Percentiles rank a stretch among this genome's conserved stretches.
Conservation (phyloP, 768 basidiomycete species). For the Suillus variegatus region DNA sequence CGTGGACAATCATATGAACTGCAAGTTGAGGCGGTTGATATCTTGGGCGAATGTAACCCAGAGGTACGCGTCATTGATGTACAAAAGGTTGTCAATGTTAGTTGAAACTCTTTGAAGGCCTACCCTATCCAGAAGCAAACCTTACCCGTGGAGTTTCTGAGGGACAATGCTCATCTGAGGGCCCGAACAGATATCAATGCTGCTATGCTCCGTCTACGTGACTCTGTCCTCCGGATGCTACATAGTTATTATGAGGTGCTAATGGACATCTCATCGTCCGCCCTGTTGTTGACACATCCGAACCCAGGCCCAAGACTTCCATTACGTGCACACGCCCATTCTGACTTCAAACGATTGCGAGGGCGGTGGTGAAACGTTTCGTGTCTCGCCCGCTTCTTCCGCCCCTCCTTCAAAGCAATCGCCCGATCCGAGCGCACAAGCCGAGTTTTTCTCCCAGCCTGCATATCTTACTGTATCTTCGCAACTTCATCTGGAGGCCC, state of each 20-base stretch:
- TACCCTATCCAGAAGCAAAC: constrained; percentile 95
- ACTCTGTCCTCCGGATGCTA: constrained; percentile 55
- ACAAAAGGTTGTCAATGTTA: constrained; percentile 10
- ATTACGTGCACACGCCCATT: constrained; percentile 81
- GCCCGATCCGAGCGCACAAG: constrained; percentile 17
- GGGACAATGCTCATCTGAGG: constrained; percentile 88
- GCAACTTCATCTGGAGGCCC: constrained; percentile 92
- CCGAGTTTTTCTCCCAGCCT: constrained; percentile 73
- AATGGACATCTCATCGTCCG: constrained; percentile 3
- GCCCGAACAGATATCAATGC: constrained; percentile 72
- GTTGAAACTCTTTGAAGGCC: constrained; percentile 42
- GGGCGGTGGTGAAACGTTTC: constrained; percentile 93
- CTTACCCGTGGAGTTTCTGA: constrained; percentile 74
- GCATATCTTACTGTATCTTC: constrained; percentile 93
- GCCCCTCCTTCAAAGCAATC: constrained; percentile 15
- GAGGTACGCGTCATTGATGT: constrained; percentile 38
- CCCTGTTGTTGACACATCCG: constrained; percentile 18
- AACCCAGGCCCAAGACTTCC: constrained; percentile 72
- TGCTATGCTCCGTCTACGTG: constrained; percentile 75
- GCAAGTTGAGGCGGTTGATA: constrained; percentile 44
- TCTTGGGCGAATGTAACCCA: constrained; percentile 60
- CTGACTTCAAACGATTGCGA: constrained; percentile 93
- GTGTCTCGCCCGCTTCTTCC: constrained; percentile 48
- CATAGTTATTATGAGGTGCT: constrained; percentile 71
- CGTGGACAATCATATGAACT: constrained; percentile 55